Conservation (phyloP, 1,284 basidiomycete genomes). For the Salmacisia buchloeana region DNA sequence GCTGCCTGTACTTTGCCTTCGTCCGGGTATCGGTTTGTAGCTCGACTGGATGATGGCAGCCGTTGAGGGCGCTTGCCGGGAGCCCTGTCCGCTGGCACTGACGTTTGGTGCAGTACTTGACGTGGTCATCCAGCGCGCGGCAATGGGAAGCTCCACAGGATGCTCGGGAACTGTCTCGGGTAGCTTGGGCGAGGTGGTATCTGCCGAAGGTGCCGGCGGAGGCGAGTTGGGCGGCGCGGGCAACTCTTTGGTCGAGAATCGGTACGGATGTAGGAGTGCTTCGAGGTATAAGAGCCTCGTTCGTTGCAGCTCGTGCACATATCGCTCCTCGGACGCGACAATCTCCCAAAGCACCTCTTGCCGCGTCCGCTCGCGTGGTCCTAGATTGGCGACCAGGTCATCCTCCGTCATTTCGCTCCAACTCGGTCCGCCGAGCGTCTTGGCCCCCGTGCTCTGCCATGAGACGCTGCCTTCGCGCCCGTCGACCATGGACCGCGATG, state of each 20-base stretch:
- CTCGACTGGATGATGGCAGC: constrained; percentile 1
- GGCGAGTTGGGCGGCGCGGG: constrained; percentile 9
- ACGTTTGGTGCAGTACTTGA: background rate
- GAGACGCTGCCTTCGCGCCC: background rate
- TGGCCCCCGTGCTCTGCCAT: constrained; percentile 2
- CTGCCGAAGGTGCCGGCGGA: background rate
- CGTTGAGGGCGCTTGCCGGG: background rate
- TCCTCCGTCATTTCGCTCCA: constrained; percentile 95
- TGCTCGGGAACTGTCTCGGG: background rate
- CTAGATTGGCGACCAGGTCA: constrained; percentile 86
- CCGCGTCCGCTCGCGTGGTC: constrained; percentile 83
- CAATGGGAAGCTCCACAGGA: constrained; percentile 30
- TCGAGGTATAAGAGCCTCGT: constrained; percentile 90
- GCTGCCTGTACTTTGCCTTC: background rate
- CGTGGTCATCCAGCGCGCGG: constrained; percentile 32
- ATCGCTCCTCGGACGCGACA: constrained; percentile 92
- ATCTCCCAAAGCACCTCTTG: constrained; percentile 98
- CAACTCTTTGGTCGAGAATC: constrained; percentile 24
- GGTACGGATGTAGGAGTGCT: constrained; percentile 76
- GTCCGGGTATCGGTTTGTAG: background rate
- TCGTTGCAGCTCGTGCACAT: constrained; percentile 79
- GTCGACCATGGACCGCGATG: background rate
- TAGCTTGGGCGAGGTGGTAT: background rate
- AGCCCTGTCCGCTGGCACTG: background rate
- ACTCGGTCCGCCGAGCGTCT: constrained; percentile 54